phyloP scores from a whole-genome alignment of 2,329 filamentous ascomycete genomes.

The Curvularia eragrostidis region DNA sequence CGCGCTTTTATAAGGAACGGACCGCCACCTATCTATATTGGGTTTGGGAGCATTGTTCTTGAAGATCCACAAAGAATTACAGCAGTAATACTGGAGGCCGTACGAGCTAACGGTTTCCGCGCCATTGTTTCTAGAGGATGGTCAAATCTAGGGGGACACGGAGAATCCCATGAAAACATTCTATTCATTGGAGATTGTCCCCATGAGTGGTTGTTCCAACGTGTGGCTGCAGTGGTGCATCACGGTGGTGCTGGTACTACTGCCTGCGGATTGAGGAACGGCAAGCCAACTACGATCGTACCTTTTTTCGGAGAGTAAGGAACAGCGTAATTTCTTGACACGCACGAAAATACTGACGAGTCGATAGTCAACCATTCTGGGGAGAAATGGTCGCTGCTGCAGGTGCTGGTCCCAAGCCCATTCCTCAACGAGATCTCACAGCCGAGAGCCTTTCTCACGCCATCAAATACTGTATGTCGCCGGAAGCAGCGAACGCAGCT shows the following conservation, averaged over 20 bases:
- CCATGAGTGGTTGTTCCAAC: constrained; percentile 85
- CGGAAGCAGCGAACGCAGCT: constrained; percentile 48
- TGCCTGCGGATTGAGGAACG: constrained; percentile 76
- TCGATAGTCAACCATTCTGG: constrained; percentile 31
- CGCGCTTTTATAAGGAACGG: constrained; percentile 57
- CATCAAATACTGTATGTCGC: constrained; percentile 50
- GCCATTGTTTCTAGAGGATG: constrained; percentile 61
- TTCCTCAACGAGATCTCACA: constrained; percentile 25
- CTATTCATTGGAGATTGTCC: constrained; percentile 73
- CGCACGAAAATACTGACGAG: neutral
- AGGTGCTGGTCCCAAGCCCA: constrained; percentile 40
- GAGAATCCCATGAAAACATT: constrained; percentile 40
- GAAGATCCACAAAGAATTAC: constrained; percentile 58
- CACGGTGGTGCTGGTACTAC: constrained; percentile 89
- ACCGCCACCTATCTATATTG: constrained; percentile 62
- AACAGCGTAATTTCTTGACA: rapidly evolving
- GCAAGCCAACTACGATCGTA: constrained; percentile 79
- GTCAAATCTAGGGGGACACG: neutral
- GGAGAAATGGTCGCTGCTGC: constrained; percentile 38
- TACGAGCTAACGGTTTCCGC: constrained; percentile 46
- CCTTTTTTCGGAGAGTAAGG: constrained; percentile 73
- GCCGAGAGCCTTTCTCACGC: constrained; percentile 45
- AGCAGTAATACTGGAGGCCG: constrained; percentile 55
- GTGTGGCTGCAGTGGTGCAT: constrained; percentile 79
- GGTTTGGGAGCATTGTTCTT: constrained; percentile 64